Conservation (phyloP, 148 eudicot genomes). For the Dianthus caryophyllus region DNA sequence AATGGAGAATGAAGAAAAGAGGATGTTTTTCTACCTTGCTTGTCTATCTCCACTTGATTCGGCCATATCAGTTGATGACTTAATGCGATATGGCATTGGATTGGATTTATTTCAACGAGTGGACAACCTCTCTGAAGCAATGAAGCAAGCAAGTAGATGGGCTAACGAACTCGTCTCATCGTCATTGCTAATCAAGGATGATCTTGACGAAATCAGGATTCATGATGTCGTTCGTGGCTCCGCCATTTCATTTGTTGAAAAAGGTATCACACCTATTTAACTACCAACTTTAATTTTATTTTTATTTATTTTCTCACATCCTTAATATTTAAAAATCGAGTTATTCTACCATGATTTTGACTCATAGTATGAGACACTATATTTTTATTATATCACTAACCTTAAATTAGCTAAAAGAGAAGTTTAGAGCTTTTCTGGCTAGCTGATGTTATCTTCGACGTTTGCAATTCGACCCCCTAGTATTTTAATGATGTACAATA, state of each 20-base stretch:
- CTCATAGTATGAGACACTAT: no score
- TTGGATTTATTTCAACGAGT: slow-evolving; percentile 17
- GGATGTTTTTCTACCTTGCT: slow-evolving; percentile 17
- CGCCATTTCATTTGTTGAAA: neutral
- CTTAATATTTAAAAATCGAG: neutral
- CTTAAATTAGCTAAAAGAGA: no score
- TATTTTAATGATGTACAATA: no score
- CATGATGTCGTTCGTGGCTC: slow-evolving; percentile 25
- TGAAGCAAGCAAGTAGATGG: slow-evolving; percentile 17
- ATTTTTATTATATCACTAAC: no score
- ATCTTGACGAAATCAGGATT: slow-evolving; percentile 4
- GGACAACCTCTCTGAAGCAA: slow-evolving; percentile 1
- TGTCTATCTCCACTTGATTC: slow-evolving; percentile 17
- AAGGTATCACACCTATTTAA: neutral
- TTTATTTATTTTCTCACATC: neutral
- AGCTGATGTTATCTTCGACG: no score
- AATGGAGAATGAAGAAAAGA: slow-evolving; percentile 18
- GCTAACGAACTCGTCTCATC: slow-evolving; percentile 19
- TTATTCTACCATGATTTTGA: no score
- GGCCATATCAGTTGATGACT: slow-evolving; percentile 1
- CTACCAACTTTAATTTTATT: neutral
- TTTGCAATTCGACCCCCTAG: no score
- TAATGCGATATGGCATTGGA: slow-evolving; percentile 22
- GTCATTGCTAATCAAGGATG: slow-evolving; percentile 6
- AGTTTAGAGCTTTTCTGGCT: no score